These are phyloP conservation scores for Lodderomyces parapsilosis DNA, from an alignment of 1,139 yeast genomes.

Conservation along the genomic window DNA sequence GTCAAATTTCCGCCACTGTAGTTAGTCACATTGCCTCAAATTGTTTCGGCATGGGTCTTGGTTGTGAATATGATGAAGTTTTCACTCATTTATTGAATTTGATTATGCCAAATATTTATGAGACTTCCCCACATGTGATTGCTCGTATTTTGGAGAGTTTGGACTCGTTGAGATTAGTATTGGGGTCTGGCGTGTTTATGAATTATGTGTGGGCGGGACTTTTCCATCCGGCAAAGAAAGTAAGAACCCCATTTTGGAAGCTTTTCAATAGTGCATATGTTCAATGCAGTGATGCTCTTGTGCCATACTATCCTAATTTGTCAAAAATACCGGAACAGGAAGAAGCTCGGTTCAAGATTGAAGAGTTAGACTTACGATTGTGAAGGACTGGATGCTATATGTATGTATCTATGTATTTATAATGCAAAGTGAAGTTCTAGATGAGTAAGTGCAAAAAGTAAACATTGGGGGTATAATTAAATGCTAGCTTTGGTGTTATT, in stretches of 20 bases:
- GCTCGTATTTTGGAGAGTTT: conserved; percentile 77
- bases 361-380: conserved; percentile 38
- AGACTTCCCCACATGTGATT: conserved; percentile 94
- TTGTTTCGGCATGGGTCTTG: conserved; percentile 64
- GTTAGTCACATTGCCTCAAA: conserved; percentile 80
- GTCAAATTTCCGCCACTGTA: conserved; percentile 94
- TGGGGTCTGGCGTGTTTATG: conserved; percentile 75
- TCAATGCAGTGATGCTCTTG: conserved; percentile 71
- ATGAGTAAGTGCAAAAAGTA: not conserved
- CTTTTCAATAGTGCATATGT: conserved; percentile 76
- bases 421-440: not conserved
- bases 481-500: too few species aligned
- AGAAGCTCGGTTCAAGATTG: conserved; percentile 23
- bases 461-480: too few species aligned
- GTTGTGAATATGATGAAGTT: conserved; percentile 65
- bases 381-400: conserved; percentile 13
- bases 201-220: conserved; percentile 86
- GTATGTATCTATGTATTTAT: too few species aligned
- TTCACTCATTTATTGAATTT: conserved; percentile 70
- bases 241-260: conserved; percentile 83
- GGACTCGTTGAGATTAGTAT: conserved; percentile 66
- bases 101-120: conserved; percentile 80
- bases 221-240: conserved; percentile 91
- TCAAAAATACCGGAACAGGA: conserved; percentile 11
- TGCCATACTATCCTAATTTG: conserved; percentile 77